Evolutionary conservation across 768 basidiomycete genomes (phyloP).

Genomic region (Vararia minispora): DNA sequence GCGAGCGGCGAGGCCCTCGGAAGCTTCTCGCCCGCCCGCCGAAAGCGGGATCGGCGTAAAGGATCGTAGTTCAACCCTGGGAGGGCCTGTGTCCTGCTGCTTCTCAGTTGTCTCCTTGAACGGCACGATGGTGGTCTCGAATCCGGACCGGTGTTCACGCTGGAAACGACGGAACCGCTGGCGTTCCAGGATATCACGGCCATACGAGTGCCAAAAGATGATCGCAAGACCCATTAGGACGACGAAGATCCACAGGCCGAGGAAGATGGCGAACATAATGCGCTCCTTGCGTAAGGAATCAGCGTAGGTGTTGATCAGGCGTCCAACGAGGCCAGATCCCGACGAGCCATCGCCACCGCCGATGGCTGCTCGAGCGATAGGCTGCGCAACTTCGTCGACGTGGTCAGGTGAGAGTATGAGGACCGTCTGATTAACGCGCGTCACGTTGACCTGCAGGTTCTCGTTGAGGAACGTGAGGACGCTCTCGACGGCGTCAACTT

Average conservation of each 20-base stretch:
- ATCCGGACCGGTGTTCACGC: conserved; percentile 13
- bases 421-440: conserved; percentile 61
- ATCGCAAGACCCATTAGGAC: conserved; percentile 67
- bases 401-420: conserved; percentile 66
- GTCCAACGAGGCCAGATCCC: conserved; percentile 54
- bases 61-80: conserved; percentile 25
- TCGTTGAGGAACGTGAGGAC: conserved; percentile 88
- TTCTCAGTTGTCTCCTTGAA: conserved; percentile 11
- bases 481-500: conserved; percentile 76
- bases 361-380: conserved; percentile 78
- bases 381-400: conserved; percentile 64
- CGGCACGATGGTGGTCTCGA: conserved; percentile 14
- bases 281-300: conserved; percentile 67
- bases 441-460: conserved; percentile 73
- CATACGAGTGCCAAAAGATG: conserved; percentile 66
- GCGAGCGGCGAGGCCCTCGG: conserved; percentile 6
- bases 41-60: conserved; percentile 41
- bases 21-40: conserved; percentile 15
- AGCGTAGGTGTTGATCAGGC: conserved; percentile 65
- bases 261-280: conserved; percentile 73
- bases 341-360: conserved; percentile 37
- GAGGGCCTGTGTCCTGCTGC: conserved; percentile 5
- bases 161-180: conserved; percentile 27
- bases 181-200: conserved; percentile 30
- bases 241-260: conserved; percentile 75